phyloP scores from a whole-genome alignment of 164 flowering plant genomes.

The Macadamia integrifolia region DNA sequence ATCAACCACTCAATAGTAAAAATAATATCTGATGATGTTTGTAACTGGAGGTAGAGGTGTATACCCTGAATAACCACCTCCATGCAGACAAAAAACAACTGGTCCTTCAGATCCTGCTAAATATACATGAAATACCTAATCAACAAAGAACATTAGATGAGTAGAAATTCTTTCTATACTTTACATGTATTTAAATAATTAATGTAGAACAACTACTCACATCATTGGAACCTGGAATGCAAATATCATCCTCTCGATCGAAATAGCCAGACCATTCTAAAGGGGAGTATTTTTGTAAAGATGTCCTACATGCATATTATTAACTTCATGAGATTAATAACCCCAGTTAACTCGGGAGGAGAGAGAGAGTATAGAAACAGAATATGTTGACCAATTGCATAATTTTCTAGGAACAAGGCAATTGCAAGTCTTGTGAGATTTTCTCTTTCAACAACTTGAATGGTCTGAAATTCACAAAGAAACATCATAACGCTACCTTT shows the following conservation, averaged over 20 bases:
- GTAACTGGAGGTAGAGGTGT: slow-evolving; percentile 2
- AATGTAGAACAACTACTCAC: slow-evolving; percentile 26
- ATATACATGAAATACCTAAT: slow-evolving; percentile 87
- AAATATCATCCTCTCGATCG: slow-evolving; percentile 63
- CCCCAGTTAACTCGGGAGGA: not conserved
- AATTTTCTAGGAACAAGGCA: not conserved
- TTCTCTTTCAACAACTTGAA: no score
- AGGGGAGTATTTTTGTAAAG: slow-evolving; percentile 51
- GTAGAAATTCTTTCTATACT: not conserved
- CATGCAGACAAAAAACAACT: slow-evolving; percentile 87
- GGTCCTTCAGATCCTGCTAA: slow-evolving; percentile 88
- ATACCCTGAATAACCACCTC: slow-evolving; percentile 96
- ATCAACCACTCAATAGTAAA: not conserved
- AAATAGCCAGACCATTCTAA: slow-evolving; percentile 64
- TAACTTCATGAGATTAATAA: not conserved
- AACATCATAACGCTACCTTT: not conserved
- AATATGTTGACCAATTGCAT: not conserved
- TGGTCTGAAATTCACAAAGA: no score
- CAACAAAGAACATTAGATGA: slow-evolving; percentile 9
- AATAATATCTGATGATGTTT: not conserved
- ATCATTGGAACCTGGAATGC: slow-evolving; percentile 49
- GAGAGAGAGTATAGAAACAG: no score
- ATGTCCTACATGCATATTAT: slow-evolving; percentile 32
- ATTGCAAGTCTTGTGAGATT: no score
- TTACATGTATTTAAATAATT: not conserved